Conservation (phyloP, 257 asterid species). For the Solanum peruvianum region DNA sequence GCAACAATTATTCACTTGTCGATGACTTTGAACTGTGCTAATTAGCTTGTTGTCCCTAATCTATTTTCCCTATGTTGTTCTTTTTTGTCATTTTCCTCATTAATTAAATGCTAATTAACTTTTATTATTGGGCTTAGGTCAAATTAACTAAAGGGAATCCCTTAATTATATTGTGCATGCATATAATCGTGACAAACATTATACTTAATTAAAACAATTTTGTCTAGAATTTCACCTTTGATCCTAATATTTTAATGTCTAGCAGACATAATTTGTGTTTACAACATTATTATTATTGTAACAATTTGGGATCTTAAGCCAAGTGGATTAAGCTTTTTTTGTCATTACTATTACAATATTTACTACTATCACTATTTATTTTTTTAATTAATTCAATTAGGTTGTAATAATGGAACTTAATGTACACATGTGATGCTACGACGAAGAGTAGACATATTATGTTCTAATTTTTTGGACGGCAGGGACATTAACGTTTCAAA, state of each 20-base stretch:
- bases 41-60: not conserved
- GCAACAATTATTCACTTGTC: not conserved
- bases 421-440: not conserved
- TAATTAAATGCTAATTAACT: not conserved
- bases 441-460: accelerated
- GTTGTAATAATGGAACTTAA: not conserved
- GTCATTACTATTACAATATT: not conserved
- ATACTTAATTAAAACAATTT: not conserved
- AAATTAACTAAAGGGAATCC: not conserved
- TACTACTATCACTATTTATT: not conserved
- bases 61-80: not conserved
- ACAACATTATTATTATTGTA: not conserved
- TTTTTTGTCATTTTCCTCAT: not conserved
- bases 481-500: accelerated
- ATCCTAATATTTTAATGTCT: not conserved
- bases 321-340: not conserved
- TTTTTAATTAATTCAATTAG: not conserved
- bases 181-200: not conserved
- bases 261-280: not conserved
- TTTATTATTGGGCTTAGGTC: not conserved
- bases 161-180: not conserved
- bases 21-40: not conserved
- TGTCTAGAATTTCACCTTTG: not conserved
- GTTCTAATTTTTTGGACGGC: too few species aligned
- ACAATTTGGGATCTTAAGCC: not conserved